Conservation (phyloP, 176 grass and related monocot genomes). For the Ensete ventricosum region DNA sequence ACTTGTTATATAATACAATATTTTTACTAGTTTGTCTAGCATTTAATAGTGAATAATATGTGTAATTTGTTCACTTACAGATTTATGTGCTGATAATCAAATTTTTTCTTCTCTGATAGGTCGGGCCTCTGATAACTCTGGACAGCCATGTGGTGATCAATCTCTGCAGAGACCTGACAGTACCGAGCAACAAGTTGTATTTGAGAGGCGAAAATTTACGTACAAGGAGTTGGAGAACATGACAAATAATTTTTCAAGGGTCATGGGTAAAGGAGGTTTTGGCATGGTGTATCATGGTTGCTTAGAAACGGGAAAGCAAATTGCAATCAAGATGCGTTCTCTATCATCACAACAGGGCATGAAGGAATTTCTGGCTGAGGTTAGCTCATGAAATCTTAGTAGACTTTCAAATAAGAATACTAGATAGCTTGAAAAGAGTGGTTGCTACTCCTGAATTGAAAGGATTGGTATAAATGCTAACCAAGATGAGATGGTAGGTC, state of each 20-base stretch:
- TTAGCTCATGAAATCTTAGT: not conserved
- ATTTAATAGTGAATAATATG: not conserved
- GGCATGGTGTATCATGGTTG: not conserved
- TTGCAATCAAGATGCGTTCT: constrained; percentile 7
- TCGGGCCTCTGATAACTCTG: no score
- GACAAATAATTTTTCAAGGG: not conserved
- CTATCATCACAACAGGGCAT: not conserved
- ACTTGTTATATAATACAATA: not conserved
- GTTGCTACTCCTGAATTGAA: no score
- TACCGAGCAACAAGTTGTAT: not conserved
- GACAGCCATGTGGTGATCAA: no score
- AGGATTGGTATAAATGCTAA: no score
- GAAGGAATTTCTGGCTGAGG: constrained; percentile 8
- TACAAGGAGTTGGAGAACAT: not conserved
- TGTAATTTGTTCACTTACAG: not conserved
- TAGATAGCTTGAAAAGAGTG: no score
- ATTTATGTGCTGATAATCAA: not conserved
- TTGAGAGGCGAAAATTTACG: not conserved
- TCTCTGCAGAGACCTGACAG: no score
- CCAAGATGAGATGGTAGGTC: no score
- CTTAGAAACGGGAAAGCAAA: not conserved
- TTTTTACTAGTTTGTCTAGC: not conserved
- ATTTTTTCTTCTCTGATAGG: no score
- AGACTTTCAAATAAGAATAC: no score
- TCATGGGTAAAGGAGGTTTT: constrained; percentile 9